Evolutionary conservation across 106 monocot genomes (phyloP).

Genomic region (Vanilla planifolia): DNA sequence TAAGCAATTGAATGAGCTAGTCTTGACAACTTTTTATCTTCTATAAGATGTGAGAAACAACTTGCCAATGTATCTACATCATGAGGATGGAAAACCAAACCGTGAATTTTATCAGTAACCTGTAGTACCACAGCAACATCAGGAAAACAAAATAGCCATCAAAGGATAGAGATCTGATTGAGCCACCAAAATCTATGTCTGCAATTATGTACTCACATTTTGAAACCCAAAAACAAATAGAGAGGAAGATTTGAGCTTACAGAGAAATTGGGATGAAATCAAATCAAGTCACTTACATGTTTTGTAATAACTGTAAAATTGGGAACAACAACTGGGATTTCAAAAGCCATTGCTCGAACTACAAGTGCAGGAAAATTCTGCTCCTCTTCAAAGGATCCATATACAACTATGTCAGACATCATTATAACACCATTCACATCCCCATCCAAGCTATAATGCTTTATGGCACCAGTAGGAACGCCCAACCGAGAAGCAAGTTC

Average conservation of each 20-base stretch:
- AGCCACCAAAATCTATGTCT: background rate
- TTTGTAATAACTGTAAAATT: conserved; percentile 60
- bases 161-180: background rate
- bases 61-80: conserved; percentile 34
- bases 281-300: conserved; percentile 47
- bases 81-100: conserved; percentile 51
- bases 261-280: background rate
- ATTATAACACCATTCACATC: conserved; percentile 52
- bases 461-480: conserved; percentile 50
- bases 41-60: conserved; percentile 49
- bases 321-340: conserved; percentile 68
- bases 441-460: conserved; percentile 52
- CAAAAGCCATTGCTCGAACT: conserved; percentile 79
- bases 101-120: conserved; percentile 58
- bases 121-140: conserved; percentile 18
- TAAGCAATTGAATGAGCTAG: conserved; percentile 37
- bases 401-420: conserved; percentile 68
- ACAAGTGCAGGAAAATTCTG: conserved; percentile 80
- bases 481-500: conserved; percentile 59
- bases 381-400: conserved; percentile 71
- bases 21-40: conserved; percentile 35
- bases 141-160: background rate
- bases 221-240: background rate
- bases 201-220: background rate
- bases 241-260: background rate